Evolutionary conservation across 805 yeast genomes (phyloP).

Genomic region (baker's yeast (Saccharomyces cerevisiae)): DNA sequence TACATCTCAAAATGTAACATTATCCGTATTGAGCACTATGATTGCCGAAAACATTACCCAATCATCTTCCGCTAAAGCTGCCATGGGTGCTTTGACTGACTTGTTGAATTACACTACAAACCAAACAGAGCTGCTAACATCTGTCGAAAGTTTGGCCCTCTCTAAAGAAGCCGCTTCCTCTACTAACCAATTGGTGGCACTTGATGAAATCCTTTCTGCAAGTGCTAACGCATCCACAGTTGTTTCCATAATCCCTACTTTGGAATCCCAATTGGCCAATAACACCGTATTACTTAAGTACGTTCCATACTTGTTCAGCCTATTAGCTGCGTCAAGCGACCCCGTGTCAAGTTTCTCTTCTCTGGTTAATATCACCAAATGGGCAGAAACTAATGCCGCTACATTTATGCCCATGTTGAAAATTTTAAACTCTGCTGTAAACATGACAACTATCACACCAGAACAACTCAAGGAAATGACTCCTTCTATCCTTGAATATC

Average conservation of each 20-base stretch:
- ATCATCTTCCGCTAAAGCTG: slow-evolving; percentile 15
- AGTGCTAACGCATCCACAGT: slow-evolving; percentile 19
- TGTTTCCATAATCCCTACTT: slow-evolving; percentile 11
- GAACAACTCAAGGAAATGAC: slow-evolving; percentile 16
- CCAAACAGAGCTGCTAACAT: slow-evolving; percentile 13
- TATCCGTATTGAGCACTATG: slow-evolving; percentile 12
- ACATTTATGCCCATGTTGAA: slow-evolving; percentile 17
- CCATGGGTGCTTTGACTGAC: slow-evolving; percentile 15
- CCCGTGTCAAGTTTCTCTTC: slow-evolving; percentile 19
- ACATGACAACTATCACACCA: slow-evolving; percentile 10
- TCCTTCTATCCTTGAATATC: slow-evolving; percentile 21
- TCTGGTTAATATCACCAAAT: slow-evolving; percentile 18
- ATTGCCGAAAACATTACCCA: slow-evolving; percentile 17
- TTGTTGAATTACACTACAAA: slow-evolving; percentile 14
- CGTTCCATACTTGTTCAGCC: slow-evolving; percentile 17
- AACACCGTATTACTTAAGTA: slow-evolving; percentile 12
- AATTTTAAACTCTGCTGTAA: slow-evolving; percentile 14
- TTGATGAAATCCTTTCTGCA: slow-evolving; percentile 15
- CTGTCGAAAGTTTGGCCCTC: slow-evolving; percentile 17
- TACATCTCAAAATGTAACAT: slow-evolving; percentile 12
- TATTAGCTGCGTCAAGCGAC: slow-evolving; percentile 18
- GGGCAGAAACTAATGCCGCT: slow-evolving; percentile 17
- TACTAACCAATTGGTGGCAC: slow-evolving; percentile 18
- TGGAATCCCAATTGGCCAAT: slow-evolving; percentile 11
- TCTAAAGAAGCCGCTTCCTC: slow-evolving; percentile 14